Percentiles rank a stretch among this genome's conserved stretches.
These are phyloP conservation scores for Phialocephala sp. DNA, from an alignment of 2,329 filamentous ascomycete species.

Conservation along the genomic window DNA sequence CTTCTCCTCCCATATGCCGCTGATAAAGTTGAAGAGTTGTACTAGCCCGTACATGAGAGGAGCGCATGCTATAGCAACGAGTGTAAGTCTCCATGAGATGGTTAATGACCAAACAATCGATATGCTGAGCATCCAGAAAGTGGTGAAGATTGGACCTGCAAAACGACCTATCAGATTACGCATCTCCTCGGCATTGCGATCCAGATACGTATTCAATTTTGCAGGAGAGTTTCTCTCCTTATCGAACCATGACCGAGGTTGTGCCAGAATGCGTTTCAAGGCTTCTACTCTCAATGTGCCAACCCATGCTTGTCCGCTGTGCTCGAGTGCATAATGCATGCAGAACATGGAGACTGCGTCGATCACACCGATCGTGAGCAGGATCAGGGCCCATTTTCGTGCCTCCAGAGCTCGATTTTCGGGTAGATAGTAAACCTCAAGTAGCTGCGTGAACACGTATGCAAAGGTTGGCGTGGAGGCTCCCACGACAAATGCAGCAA, in stretches of 20 bases:
- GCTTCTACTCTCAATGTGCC: slow-evolving; percentile 72
- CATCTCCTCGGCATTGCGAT: slow-evolving; percentile 87
- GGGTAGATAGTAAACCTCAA: slow-evolving; percentile 69
- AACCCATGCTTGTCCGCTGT: slow-evolving; percentile 77
- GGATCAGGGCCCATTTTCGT: slow-evolving; percentile 67
- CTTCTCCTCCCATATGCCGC: slow-evolving; percentile 72
- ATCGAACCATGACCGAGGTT: slow-evolving; percentile 82
- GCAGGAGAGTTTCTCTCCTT: slow-evolving; percentile 66
- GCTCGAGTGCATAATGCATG: slow-evolving; percentile 75
- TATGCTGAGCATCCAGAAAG: slow-evolving; percentile 69
- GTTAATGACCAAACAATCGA: slow-evolving; percentile 76
- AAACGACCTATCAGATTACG: slow-evolving; percentile 82
- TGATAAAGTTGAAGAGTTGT: slow-evolving; percentile 67
- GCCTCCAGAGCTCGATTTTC: slow-evolving; percentile 32
- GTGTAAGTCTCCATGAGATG: slow-evolving; percentile 79
- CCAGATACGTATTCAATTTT: slow-evolving; percentile 72
- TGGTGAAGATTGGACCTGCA: slow-evolving; percentile 70
- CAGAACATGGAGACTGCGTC: slow-evolving; percentile 71
- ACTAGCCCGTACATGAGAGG: slow-evolving; percentile 73
- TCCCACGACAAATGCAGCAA: slow-evolving; percentile 41
- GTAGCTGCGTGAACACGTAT: slow-evolving; percentile 74
- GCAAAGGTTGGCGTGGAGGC: slow-evolving; percentile 66
- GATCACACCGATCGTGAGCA: slow-evolving; percentile 69
- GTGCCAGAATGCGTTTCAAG: slow-evolving; percentile 71
- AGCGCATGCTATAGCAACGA: slow-evolving; percentile 73